Evolutionary conservation across 169 alveolate species (phyloP), one percentile per base, ranked within the genome.

Genomic region (Amoebophrya sp.): DNA sequence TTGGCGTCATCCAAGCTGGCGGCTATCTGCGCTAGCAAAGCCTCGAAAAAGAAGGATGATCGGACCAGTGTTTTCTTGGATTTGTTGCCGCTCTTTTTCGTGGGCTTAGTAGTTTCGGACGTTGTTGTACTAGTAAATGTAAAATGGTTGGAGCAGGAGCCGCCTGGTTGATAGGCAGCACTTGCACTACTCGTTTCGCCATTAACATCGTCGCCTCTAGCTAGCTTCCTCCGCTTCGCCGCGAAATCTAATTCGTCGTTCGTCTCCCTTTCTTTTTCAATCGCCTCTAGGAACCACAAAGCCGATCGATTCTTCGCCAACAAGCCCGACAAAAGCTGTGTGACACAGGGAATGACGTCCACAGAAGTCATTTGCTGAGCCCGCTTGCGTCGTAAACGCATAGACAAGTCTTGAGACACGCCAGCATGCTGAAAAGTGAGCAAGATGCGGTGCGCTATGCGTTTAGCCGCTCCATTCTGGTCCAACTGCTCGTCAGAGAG

Each of bases 231-330:
- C 33, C 83, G 18, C n/a, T 65, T 65, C 33, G 83, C 83, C 33
- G 83, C 83, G 38, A 0, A 10, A 1, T 6, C 39, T 36, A 26
- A 10, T 36, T 65, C 83, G 2, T 65, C 83, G 83, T 65, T 36
- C 83, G n/a, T 29, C 33, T 26, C 2, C 33, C 83, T 6, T 6
- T 65, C 83, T 29, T 65, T 18, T 26, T 6, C 33, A 26, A 65
- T 29, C 83, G 83, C 83, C 83, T 65, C 83, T 1, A 65, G 83
- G 26, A 65, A 65, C 83, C 83, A 65, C 83, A 0, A 1, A 0
- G 83, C 83, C 33, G 83, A 65, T 36, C 83, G 83, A 36, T 65
- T 65, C 33, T 65, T 65, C 83, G 83, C 83, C 33, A 65, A 36
- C 83, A 65, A 26, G 33, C 33, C 83, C 3, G 36, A 12, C 2